These are phyloP conservation scores for Rhizophagus sp. DNA, from an alignment of 192 early-diverging fungal genomes.

Conservation along the genomic window DNA sequence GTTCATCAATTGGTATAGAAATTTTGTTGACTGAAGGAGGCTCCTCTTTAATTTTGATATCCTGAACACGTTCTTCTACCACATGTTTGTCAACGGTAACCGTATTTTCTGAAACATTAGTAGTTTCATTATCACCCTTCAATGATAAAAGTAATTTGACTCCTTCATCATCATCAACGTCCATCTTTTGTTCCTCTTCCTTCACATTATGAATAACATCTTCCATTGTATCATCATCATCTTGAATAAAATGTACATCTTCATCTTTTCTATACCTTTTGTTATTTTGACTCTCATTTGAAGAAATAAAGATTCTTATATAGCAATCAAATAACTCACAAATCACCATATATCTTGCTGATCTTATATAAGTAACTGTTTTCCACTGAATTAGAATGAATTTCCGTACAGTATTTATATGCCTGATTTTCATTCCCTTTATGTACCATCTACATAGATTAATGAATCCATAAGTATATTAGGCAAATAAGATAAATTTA, in stretches of 20 bases:
- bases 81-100: background rate
- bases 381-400: no score
- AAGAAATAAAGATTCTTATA: background rate
- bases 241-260: background rate
- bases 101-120: background rate
- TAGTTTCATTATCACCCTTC: background rate
- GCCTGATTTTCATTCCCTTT: no score
- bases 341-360: no score
- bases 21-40: constrained; percentile 35
- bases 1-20: constrained; percentile 30
- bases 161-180: background rate
- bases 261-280: background rate
- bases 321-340: no score
- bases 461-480: no score
- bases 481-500: no score
- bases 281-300: background rate
- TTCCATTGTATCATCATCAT: background rate
- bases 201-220: background rate
- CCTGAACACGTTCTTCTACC: background rate
- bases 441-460: no score
- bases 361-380: no score
- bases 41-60: constrained; percentile 18
- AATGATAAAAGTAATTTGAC: background rate
- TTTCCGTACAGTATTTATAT: no score
- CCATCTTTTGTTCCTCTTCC: background rate